Evolutionary conservation across 179 eudicot species (phyloP), one percentile per base, ranked within the genome.

Genomic region (Silene coronaria): DNA sequence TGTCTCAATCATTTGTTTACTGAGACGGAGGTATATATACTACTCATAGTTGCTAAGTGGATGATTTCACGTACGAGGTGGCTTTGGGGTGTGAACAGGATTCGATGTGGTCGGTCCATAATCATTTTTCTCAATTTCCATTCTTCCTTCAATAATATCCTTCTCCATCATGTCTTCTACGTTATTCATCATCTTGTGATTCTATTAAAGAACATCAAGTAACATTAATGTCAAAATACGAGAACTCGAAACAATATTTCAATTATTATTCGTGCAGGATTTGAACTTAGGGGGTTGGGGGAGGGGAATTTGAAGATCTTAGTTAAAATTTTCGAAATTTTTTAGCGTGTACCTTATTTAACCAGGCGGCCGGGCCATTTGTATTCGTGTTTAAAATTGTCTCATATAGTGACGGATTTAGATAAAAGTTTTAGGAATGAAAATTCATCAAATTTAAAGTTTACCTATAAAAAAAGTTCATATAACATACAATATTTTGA

Each of bases 81-180:
- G 87, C 70, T 67, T 86, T 26, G 91, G 91, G 67, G 87, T 87
- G 82, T 88, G 91, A 23, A 71, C 70, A 12, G 85, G 83, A 74
- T 88, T 88, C 22, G 91, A 82, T 55, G 85, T 79, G 0, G 89
- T 73, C 28, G 83, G 78, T 23, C 80, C 80, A 72, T 85, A 86
- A 51, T 87, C 88, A 27, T 81, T 82, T 53, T 71, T 79, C 79
- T 87, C 85, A 19, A 85, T 66, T 67, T 79, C 84, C 84, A 77
- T 77, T 70, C 87, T 87, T 2, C 83, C 81, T 24, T 79, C 76
- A 9, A 63, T 73, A 16, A 72, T 30, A 4, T 73, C 85, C 17
- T 74, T 77, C 27, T 65, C 79, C 16, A 71, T 80, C 24, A 71
- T 82, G 12, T 74, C 81, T 58, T 70, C 66, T 67, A 73, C 13